Base-by-base conservation (phyloP, 495 filamentous ascomycete species). In the Neurospora sp. region DNA sequence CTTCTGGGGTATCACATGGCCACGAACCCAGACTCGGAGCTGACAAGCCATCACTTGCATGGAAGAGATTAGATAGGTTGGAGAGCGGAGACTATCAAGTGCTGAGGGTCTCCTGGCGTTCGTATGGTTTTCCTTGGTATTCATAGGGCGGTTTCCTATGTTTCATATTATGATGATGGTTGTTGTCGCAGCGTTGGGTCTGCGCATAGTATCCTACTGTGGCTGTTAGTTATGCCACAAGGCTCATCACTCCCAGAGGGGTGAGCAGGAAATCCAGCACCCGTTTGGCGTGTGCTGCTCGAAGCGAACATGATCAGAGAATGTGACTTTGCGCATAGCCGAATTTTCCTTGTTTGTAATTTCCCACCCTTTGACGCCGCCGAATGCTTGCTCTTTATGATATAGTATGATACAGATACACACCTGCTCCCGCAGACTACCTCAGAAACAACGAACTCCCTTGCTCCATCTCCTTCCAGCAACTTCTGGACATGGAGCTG, bases 31-130 rank as follows among this genome's bases (percentile, higher is more conserved):
- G 20, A 31, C 9, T 20, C 48, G 48, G 48, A 45, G 42, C 42
- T 20, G 18, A 45, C 18, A 45, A n/a, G 48, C 48, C 35, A 35
- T 65, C 27, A 65, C 27, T 65, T 65, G 53, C 53, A 65, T 65
- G 53, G 53, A 65, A 44, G 35, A 71, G 59, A 68, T 27, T 31
- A 65, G 31, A 22, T 53, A 71, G 72, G 69, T 14, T 40, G 44
- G 72, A 42, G 48, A 72, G 22, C n/a, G 78, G 83, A 82, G 82
- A 81, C 81, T 71, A 76, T 85, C 85, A 86, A 86, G 85, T 82
- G 85, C 85, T 86, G 85, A 85, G 76, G 74, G 83, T 86, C 84
- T 85, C 82, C 77, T 61, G n/a, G 82, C 81, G 75, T 79, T 84
- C 27, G 53, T 35, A 18, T 27, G 53, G 27, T 35, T 27, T 27